Evolutionary conservation across 345 rosid species (phyloP).

Genomic region (Aegle marmelos): DNA sequence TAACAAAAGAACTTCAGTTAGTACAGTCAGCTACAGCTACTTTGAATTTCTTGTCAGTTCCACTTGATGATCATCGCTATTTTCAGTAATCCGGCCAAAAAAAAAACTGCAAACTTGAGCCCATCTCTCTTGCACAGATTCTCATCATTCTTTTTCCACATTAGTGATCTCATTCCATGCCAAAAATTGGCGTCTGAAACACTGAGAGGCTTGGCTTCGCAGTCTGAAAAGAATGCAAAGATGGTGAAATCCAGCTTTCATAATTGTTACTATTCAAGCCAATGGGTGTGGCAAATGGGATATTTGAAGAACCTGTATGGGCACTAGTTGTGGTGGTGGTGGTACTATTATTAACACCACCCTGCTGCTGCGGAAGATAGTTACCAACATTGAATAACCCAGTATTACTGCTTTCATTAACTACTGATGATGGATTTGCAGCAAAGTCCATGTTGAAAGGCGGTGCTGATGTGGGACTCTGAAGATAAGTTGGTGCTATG

Average conservation of each 20-base stretch:
- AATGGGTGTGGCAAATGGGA: constrained; percentile 46
- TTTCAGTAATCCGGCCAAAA: not conserved
- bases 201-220: constrained; percentile 63
- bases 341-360: constrained; percentile 7
- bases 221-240: constrained; percentile 50
- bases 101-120: not conserved
- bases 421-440: constrained; percentile 11
- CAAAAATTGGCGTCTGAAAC: constrained; percentile 87
- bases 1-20: constrained; percentile 22
- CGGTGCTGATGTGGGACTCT: constrained; percentile 8
- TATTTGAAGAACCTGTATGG: constrained; percentile 8
- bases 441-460: constrained; percentile 31
- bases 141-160: constrained; percentile 12
- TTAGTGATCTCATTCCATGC: constrained; percentile 64
- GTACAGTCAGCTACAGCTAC: constrained; percentile 32
- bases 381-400: constrained; percentile 35
- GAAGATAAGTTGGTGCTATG: constrained; percentile 16
- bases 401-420: constrained; percentile 18
- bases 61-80: constrained; percentile 7
- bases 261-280: constrained; percentile 28
- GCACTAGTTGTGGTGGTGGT: not conserved
- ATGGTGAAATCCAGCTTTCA: constrained; percentile 51
- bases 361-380: constrained; percentile 29
- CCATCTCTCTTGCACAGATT: constrained; percentile 23
- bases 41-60: constrained; percentile 27